A percentile compares a stretch with the other conserved stretches of the same genome.
Evolutionary conservation across 1,284 basidiomycete genomes (phyloP).

Genomic region (Apiotrichum laibachii): DNA sequence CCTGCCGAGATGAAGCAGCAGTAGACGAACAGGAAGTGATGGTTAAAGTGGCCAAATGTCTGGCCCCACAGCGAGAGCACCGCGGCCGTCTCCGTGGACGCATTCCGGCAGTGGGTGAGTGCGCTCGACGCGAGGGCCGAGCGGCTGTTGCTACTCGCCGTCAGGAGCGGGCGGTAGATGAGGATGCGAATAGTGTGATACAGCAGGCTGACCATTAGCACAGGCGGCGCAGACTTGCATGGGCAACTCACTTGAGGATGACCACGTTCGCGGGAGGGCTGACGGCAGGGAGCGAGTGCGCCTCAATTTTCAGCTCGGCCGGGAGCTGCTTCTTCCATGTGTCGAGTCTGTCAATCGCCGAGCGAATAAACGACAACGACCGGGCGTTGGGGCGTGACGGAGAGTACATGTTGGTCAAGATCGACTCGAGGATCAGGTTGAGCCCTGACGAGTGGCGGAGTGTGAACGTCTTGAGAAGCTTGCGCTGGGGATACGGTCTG

Average conservation of each 20-base stretch:
- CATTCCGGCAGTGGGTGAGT: constrained; percentile 15
- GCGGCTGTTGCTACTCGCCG: constrained; percentile 8
- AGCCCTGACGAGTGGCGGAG: constrained; percentile 13
- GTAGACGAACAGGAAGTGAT: constrained; percentile 20
- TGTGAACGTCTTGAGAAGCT: constrained; percentile 12
- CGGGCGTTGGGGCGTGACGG: constrained; percentile 16
- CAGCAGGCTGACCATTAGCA: constrained; percentile 12
- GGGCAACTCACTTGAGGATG: constrained; percentile 11
- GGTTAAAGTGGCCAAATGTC: constrained; percentile 16
- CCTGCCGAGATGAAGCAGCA: constrained; percentile 18
- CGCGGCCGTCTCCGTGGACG: constrained; percentile 13
- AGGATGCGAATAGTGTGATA: constrained; percentile 18
- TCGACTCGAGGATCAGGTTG: constrained; percentile 22
- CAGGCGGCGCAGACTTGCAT: too few species aligned
- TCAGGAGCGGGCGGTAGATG: constrained; percentile 20
- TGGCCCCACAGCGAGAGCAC: constrained; percentile 17
- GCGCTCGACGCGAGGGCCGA: constrained; percentile 11
- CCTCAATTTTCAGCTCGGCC: constrained; percentile 8
- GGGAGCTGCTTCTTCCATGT: constrained; percentile 7
- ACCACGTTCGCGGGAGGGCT: constrained; percentile 13
- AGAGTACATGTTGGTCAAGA: constrained; percentile 26
- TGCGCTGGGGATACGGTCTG: constrained; percentile 6
- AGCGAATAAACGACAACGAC: constrained; percentile 17
- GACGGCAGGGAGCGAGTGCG: neutral
- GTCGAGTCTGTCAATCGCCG: constrained; percentile 5